Evolutionary conservation across 176 grass and related monocot genomes (phyloP).

Genomic region (Sorghum bicolor): Sorghum_bicolor_NCBIv3 NC_012878.2:51303001-51303500

Average conservation of each 20-base stretch:
- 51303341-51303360: background rate
- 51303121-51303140: background rate
- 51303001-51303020: background rate
- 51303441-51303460: background rate
- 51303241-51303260: background rate
- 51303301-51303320: background rate
- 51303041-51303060: background rate
- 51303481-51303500: slow-evolving; percentile 45
- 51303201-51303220: background rate
- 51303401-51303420: background rate
- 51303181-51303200: no score
- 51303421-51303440: background rate
- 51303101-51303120: background rate
- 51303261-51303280: background rate
- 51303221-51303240: background rate
- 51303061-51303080: background rate
- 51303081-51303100: background rate
- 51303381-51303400: background rate
- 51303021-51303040: background rate
- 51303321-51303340: background rate
- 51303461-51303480: slow-evolving; percentile 11
- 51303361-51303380: background rate
- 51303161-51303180: background rate
- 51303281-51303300: background rate
- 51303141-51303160: background rate